Conservation (phyloP, 495 filamentous ascomycete species). For the Terfezia boudieri region DNA sequence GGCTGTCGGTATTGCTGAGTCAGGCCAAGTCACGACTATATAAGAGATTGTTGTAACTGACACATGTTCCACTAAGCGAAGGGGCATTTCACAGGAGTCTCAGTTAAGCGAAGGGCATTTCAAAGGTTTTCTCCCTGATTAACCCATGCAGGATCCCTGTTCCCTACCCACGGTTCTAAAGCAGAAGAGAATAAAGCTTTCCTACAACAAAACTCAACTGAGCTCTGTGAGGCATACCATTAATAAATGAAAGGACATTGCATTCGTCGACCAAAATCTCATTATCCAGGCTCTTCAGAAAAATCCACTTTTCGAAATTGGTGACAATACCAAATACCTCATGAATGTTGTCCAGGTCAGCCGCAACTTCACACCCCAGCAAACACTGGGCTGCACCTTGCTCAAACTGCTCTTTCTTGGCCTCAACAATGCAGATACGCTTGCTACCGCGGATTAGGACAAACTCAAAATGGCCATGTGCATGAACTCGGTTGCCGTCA, state of each 20-base stretch:
- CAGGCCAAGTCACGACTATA: too few species aligned
- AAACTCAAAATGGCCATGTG: background rate
- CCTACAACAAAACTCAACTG: background rate
- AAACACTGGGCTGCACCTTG: background rate
- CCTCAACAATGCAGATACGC: background rate
- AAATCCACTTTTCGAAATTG: background rate
- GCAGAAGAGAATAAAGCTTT: background rate
- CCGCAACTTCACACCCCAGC: background rate
- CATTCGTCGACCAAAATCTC: background rate
- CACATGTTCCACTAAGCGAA: too few species aligned
- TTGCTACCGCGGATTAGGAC: background rate
- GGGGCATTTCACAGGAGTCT: too few species aligned
- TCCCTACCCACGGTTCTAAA: background rate
- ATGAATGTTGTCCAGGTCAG: background rate
- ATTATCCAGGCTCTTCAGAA: background rate
- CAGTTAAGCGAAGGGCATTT: too few species aligned
- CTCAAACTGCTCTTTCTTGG: background rate
- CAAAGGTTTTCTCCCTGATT: too few species aligned
- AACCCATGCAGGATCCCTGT: too few species aligned
- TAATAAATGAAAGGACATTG: background rate
- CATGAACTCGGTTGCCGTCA: background rate
- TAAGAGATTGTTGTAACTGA: too few species aligned
- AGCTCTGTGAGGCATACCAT: background rate
- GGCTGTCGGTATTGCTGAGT: too few species aligned
- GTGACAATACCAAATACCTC: background rate